A percentile compares a stretch with the other conserved stretches of the same genome.
These are phyloP conservation scores for Starmerella apis DNA, from an alignment of 805 yeast species.

Conservation along the genomic window DNA sequence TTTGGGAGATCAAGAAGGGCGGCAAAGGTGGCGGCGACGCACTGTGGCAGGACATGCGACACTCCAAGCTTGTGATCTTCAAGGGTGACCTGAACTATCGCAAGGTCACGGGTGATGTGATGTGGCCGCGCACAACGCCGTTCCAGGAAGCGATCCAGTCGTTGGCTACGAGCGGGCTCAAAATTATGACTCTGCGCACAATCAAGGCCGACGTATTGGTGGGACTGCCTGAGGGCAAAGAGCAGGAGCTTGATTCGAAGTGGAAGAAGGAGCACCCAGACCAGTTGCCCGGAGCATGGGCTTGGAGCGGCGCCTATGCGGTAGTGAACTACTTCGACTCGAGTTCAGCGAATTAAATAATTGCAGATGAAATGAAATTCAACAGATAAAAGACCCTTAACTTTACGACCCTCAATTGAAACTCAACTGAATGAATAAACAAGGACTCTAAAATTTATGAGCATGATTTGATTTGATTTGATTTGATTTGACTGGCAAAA, in stretches of 20 bases:
- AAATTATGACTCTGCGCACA: constrained; percentile 70
- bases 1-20: constrained; percentile 51
- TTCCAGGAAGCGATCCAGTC: constrained; percentile 60
- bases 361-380: too few relatives aligned
- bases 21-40: constrained; percentile 50
- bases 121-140: constrained; percentile 75
- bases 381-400: too few relatives aligned
- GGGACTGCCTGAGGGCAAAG: constrained; percentile 61
- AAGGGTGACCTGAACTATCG: constrained; percentile 96
- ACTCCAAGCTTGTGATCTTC: constrained; percentile 59
- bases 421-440: too few relatives aligned
- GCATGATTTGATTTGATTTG: too few relatives aligned
- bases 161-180: constrained; percentile 52
- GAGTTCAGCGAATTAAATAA: neutral
- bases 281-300: constrained; percentile 67
- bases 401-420: too few relatives aligned
- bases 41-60: constrained; percentile 48
- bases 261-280: constrained; percentile 51
- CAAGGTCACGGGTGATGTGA: constrained; percentile 81
- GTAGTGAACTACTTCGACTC: constrained; percentile 44
- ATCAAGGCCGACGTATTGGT: constrained; percentile 94
- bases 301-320: constrained; percentile 86
- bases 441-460: too few relatives aligned
- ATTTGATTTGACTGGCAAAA: too few relatives aligned
- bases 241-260: constrained; percentile 50